Evolutionary conservation across 139 green algal species (phyloP).

Genomic region (Micromonas pusilla): DNA sequence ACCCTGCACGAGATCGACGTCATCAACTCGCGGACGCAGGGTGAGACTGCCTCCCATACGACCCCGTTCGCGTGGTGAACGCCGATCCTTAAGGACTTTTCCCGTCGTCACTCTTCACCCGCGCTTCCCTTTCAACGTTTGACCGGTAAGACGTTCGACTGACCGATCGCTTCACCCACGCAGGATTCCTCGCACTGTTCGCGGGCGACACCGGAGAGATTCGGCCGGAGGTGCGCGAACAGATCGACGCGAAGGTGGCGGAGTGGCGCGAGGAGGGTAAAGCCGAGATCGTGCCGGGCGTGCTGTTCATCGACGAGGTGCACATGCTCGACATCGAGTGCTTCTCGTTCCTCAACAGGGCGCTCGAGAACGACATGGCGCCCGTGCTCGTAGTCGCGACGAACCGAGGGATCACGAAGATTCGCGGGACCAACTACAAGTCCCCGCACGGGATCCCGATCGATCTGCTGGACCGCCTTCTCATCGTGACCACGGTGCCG

Average conservation of each 20-base stretch:
- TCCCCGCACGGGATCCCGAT: conserved; percentile 95
- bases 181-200: conserved; percentile 98
- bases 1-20: conserved; percentile 96
- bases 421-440: conserved; percentile 92
- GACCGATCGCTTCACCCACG: no score
- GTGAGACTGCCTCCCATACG: no score
- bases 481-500: conserved; percentile 93
- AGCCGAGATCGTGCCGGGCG: conserved; percentile 94
- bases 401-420: conserved; percentile 94
- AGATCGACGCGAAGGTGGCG: conserved; percentile 78
- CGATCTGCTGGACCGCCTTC: conserved; percentile 93
- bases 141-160: no score
- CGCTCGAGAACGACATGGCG: conserved; percentile 95
- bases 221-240: conserved; percentile 82
- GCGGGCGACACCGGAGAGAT: conserved; percentile 97
- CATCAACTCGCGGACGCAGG: conserved; percentile 89
- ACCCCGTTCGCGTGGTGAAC: no score
- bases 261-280: conserved; percentile 99
- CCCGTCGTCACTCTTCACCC: no score
- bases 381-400: conserved; percentile 96
- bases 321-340: conserved; percentile 99
- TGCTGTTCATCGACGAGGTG: conserved; percentile 96
- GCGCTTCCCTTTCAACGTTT: no score
- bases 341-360: conserved; percentile 97
- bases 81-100: no score